Base-by-base conservation (phyloP, 441 rosid genomes). In the Theobroma grandiflorum region DNA sequence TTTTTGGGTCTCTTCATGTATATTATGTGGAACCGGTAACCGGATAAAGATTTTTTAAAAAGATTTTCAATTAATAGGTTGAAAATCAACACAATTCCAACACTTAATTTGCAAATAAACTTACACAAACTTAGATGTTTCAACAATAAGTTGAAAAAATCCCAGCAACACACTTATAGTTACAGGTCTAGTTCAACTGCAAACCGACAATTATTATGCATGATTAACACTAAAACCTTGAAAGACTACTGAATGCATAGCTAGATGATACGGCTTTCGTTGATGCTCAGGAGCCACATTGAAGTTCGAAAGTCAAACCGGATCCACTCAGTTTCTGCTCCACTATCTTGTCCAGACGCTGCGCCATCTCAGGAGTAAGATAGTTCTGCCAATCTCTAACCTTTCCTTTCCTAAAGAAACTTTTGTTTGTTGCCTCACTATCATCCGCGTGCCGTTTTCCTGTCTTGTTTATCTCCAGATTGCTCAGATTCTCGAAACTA, bases 341-440 rank as follows among this genome's bases (percentile, higher is more conserved):
- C 57, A 49, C 31, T 49, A 70, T 70, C 10, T 49, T 69, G 74
- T 85, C 65, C 22, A 80, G 80, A 59, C 82, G 79, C 35, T 75
- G 80, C 67, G 80, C 84, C 88, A 83, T 83, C 77, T 78, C 84
- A 42, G 70, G 79, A 18, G 84, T 80, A n/a, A 85, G 14, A 66
- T 71, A 75, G 72, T 83, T 82, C 71, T 78, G 81, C 84, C 88
- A 85, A 47, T 80, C 86, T 71, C 88, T 86, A n/a, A 85, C 82
- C 5, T 66, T 74, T 22, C 88, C 84, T 78, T 75, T 80, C 77
- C 86, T 80, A 72, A 85, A 85, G 72, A 78, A 80, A 69, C 57
- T 58, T 0, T 61, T 65, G 78, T 77, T 79, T 70, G 26, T 16
- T 35, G 40, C n/a, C 4, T 14, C 8, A 33, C 6, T 37, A 79